These are phyloP conservation scores for Porphyra umbilicalis DNA, from an alignment of 31 red algal species.

Conservation along the genomic window DNA sequence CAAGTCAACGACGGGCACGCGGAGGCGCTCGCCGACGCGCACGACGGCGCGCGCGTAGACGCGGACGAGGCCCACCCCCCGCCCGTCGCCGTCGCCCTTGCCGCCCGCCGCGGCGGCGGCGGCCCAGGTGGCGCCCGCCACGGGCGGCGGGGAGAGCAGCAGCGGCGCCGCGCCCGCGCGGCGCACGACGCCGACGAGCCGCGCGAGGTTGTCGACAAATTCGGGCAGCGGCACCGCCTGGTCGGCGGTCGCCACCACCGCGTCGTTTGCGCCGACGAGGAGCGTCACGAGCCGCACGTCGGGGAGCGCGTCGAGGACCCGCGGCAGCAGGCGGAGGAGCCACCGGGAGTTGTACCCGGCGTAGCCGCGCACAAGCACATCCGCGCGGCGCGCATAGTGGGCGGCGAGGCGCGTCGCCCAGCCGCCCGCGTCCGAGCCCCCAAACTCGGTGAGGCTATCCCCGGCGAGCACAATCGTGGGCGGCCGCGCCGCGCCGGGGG, in stretches of 20 bases:
- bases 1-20: conserved; percentile 23
- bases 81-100: conserved; percentile 17
- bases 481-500: conserved; percentile 4
- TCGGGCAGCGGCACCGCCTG: conserved; percentile 47
- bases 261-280: conserved; percentile 64
- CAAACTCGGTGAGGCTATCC: conserved; percentile 46
- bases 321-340: conserved; percentile 40
- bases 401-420: conserved; percentile 27
- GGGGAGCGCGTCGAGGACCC: not conserved
- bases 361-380: conserved; percentile 56
- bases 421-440: conserved; percentile 15
- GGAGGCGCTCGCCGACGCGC: conserved; percentile 12
- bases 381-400: conserved; percentile 14
- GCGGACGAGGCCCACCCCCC: conserved; percentile 2
- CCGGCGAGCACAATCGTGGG: conserved; percentile 48
- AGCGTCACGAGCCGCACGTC: conserved; percentile 16
- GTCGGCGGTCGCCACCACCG: not conserved
- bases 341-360: conserved; percentile 49
- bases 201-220: conserved; percentile 34
- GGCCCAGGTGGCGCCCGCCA: conserved; percentile 1
- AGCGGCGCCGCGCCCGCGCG: conserved; percentile 15
- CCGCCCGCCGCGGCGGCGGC: not conserved
- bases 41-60: conserved; percentile 2
- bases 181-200: conserved; percentile 14
- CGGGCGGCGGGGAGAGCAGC: conserved; percentile 42